phyloP scores from a whole-genome alignment of 495 filamentous ascomycete species.

The Daldinia bambusicola region DNA sequence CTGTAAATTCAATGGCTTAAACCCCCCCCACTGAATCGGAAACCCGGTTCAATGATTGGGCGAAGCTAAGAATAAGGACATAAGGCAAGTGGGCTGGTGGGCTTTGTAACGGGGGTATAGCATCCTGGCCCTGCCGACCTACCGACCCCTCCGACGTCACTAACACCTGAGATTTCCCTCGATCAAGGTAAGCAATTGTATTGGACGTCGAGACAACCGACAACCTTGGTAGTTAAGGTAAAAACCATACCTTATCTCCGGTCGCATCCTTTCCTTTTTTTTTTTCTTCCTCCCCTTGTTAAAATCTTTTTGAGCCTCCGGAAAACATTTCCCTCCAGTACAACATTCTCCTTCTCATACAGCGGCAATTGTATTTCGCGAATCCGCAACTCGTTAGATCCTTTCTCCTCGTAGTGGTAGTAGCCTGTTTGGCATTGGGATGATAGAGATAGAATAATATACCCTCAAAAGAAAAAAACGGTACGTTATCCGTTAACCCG shows the following conservation, averaged over 20 bases:
- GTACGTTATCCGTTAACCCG: conserved; percentile 11
- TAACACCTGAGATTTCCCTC: conserved; percentile 16
- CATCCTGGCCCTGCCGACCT: background rate
- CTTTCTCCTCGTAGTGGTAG: background rate
- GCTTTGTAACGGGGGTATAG: conserved; percentile 4
- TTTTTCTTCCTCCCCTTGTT: conserved; percentile 4
- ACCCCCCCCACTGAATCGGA: conserved; percentile 25
- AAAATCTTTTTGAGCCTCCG: conserved; percentile 24
- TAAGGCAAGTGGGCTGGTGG: too few species aligned
- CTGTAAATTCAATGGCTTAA: conserved; percentile 1
- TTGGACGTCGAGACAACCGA: conserved; percentile 7
- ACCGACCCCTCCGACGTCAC: conserved; percentile 33
- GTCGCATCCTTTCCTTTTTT: conserved; percentile 16
- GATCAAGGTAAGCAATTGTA: background rate
- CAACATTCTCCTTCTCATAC: conserved; percentile 5
- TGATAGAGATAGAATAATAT: conserved; percentile 8
- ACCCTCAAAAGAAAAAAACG: conserved; percentile 1
- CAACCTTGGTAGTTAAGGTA: conserved; percentile 10
- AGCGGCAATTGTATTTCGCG: conserved; percentile 2
- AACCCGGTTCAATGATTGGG: conserved; percentile 18
- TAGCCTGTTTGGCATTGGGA: conserved; percentile 11
- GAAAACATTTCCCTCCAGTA: conserved; percentile 4
- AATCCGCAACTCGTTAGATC: background rate
- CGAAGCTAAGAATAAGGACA: background rate
- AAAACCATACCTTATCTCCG: conserved; percentile 28